phyloP scores from a whole-genome alignment of 2,329 filamentous ascomycete species.

The Ceratocystis huliohia region DNA sequence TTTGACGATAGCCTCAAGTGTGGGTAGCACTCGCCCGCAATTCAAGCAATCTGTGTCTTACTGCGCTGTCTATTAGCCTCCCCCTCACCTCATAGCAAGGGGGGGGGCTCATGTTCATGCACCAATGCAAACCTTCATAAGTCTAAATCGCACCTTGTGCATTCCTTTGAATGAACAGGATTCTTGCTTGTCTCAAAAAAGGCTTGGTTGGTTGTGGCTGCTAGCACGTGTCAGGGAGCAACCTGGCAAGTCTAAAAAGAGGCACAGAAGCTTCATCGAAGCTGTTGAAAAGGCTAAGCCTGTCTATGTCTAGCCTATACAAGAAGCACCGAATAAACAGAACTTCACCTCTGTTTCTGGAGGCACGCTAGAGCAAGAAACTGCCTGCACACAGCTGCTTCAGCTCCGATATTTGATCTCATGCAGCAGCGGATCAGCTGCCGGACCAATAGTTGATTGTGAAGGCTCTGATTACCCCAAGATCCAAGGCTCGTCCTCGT shows the following conservation, averaged over 20 bases:
- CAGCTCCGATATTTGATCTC: no score
- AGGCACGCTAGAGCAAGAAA: no score
- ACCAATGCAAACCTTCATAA: not conserved
- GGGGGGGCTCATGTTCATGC: not conserved
- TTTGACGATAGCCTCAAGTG: not conserved
- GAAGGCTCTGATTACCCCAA: no score
- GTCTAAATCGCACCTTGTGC: not conserved
- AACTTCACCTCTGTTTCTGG: no score
- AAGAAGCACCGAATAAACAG: not conserved
- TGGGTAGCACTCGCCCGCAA: not conserved
- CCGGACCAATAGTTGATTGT: no score
- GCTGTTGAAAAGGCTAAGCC: not conserved
- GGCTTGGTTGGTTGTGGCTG: not conserved
- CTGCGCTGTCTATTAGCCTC: not conserved
- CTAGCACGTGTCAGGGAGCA: constrained; percentile 6
- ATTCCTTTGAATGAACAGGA: constrained; percentile 1
- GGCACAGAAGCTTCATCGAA: constrained; percentile 9
- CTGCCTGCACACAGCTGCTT: no score
- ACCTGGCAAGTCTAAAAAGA: not conserved
- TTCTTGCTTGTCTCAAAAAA: constrained; percentile 8
- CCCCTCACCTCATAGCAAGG: not conserved
- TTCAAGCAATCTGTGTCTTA: not conserved
- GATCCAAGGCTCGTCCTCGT: no score
- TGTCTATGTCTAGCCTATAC: not conserved
- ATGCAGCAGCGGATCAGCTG: no score